These are phyloP conservation scores for Colletotrichum ledebouriae DNA, from an alignment of 2,329 filamentous ascomycete genomes.

Conservation along the genomic window DNA sequence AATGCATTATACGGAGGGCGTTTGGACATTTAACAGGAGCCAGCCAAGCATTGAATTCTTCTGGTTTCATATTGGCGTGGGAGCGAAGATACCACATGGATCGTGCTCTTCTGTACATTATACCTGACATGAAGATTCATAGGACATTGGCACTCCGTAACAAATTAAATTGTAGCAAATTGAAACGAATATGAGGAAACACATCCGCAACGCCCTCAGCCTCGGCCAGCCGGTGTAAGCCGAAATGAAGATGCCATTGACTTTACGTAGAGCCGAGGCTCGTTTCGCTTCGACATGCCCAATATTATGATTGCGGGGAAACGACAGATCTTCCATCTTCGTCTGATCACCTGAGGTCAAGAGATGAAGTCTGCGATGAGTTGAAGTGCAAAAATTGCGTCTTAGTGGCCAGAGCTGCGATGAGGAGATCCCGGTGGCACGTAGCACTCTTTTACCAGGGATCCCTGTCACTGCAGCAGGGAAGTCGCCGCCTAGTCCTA, in stretches of 20 bases:
- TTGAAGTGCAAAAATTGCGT: neutral
- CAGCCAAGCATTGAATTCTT: conserved; percentile 6
- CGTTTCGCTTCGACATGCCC: neutral
- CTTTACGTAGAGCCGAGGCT: neutral
- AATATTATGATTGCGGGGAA: neutral
- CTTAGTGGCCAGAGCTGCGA: conserved; percentile 19
- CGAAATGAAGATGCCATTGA: too few relatives aligned
- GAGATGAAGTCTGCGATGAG: neutral
- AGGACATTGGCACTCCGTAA: neutral
- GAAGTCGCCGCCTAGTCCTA: conserved; percentile 3
- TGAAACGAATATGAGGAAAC: neutral
- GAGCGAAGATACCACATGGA: conserved; percentile 26
- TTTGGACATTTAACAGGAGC: conserved; percentile 15
- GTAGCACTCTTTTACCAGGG: conserved; percentile 2
- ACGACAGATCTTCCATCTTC: neutral
- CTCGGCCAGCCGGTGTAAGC: neutral
- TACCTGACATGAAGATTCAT: neutral
- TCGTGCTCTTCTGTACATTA: conserved; percentile 20
- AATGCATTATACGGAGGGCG: conserved; percentile 33
- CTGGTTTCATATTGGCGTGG: conserved; percentile 24
- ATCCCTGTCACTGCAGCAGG: conserved; percentile 27
- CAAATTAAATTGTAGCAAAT: conserved; percentile 23
- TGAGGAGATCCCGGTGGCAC: conserved; percentile 7
- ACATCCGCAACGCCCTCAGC: neutral
- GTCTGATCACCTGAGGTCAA: neutral